Conservation (phyloP, 345 rosid species). For the Linum usitatissimum region DNA sequence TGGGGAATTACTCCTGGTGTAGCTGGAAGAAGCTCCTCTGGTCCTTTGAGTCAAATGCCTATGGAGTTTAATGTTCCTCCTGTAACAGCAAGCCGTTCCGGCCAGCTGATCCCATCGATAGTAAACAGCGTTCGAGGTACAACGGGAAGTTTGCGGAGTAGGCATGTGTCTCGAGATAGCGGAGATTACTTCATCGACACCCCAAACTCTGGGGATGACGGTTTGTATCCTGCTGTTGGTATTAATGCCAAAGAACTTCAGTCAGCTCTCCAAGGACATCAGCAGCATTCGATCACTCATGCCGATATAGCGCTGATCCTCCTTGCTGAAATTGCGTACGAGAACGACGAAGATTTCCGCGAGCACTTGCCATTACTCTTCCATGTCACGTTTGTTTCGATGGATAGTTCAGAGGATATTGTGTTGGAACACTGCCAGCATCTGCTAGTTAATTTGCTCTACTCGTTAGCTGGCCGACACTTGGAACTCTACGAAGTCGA, state of each 20-base stretch:
- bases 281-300: conserved; percentile 90
- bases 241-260: conserved; percentile 92
- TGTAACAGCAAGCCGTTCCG: conserved; percentile 78
- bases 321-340: conserved; percentile 95
- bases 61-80: conserved; percentile 77
- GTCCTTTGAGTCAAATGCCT: conserved; percentile 89
- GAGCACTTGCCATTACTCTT: conserved; percentile 95
- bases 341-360: conserved; percentile 97
- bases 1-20: conserved; percentile 93
- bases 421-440: conserved; percentile 99
- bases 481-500: conserved; percentile 96
- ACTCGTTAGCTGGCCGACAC: conserved; percentile 97
- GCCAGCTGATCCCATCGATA: conserved; percentile 75
- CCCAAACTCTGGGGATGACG: conserved; percentile 88
- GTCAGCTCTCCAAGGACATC: conserved; percentile 97
- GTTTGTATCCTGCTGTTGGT: conserved; percentile 78
- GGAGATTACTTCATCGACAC: conserved; percentile 94
- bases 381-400: conserved; percentile 97
- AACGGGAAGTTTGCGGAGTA: conserved; percentile 89
- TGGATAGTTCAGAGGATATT: conserved; percentile 99
- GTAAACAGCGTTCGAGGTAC: conserved; percentile 91
- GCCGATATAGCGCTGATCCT: conserved; percentile 98
- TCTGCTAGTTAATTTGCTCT: conserved; percentile 85
- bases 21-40: conserved; percentile 80
- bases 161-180: conserved; percentile 93